Evolutionary conservation across 2,329 filamentous ascomycete genomes (phyloP).

Genomic region (Cercospora berteroae): DNA sequence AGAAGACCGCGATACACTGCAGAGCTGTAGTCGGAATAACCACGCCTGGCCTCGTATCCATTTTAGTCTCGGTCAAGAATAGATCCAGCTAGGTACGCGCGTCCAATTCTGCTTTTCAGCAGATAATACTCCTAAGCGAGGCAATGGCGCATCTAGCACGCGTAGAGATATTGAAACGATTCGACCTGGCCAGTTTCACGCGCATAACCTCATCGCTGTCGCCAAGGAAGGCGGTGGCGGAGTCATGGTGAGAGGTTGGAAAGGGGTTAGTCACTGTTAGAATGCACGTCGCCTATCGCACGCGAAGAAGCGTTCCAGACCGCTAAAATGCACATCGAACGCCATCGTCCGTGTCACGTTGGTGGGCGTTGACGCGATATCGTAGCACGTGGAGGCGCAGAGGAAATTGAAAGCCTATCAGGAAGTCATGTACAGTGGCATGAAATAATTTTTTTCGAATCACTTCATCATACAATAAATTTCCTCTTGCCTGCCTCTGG

Average conservation of each 20-base stretch:
- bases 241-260: neutral
- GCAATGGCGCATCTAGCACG: neutral
- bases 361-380: neutral
- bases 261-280: neutral
- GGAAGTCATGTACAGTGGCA: neutral
- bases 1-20: neutral
- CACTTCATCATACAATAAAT: constrained; percentile 10
- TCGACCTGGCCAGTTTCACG: neutral
- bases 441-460: neutral
- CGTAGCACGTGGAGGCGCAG: neutral
- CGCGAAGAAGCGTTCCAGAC: neutral
- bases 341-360: neutral
- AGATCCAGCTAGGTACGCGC: neutral
- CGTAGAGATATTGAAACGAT: neutral
- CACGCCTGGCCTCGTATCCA: neutral
- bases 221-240: neutral
- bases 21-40: neutral
- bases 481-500: constrained; percentile 14
- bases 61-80: neutral
- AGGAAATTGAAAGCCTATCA: neutral
- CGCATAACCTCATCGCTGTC: neutral
- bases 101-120: neutral
- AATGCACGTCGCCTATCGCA: neutral
- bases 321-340: neutral
- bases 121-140: neutral